A percentile compares a stretch with the other conserved stretches of the same genome.
These are phyloP conservation scores for Cordia subcordata DNA, from an alignment of 257 asterid species.

Conservation along the genomic window DNA sequence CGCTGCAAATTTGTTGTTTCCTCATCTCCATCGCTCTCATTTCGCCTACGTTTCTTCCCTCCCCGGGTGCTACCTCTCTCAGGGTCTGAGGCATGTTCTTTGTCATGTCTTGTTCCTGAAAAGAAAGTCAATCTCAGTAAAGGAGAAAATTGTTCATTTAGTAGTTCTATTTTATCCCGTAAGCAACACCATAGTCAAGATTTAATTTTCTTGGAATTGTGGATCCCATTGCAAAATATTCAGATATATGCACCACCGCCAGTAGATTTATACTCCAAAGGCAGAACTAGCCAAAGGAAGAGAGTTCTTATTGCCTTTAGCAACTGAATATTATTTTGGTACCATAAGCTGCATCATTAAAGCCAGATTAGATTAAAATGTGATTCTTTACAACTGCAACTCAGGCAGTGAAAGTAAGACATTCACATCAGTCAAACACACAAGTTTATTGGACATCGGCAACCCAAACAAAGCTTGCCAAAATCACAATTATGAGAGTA, in stretches of 20 bases:
- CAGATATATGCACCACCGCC: background rate
- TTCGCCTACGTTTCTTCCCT: constrained; percentile 62
- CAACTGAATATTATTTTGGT: too few species aligned
- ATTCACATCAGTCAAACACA: too few species aligned
- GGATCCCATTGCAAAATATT: too few species aligned
- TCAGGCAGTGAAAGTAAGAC: too few species aligned
- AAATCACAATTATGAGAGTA: too few species aligned
- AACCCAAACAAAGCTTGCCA: too few species aligned
- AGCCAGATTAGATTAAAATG: too few species aligned
- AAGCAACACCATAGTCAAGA: too few species aligned
- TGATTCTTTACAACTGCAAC: too few species aligned
- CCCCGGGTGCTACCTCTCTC: constrained; percentile 33
- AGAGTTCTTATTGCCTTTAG: background rate
- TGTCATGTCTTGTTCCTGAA: constrained; percentile 56
- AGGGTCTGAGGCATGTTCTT: constrained; percentile 34
- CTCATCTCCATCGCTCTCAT: constrained; percentile 28
- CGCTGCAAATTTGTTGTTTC: constrained; percentile 39
- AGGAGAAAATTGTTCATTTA: background rate
- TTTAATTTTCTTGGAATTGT: too few species aligned
- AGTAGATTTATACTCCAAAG: background rate
- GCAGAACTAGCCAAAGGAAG: background rate
- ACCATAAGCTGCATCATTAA: too few species aligned
- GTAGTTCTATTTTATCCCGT: background rate
- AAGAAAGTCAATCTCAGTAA: constrained; percentile 8
- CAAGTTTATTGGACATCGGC: too few species aligned